Evolutionary conservation across 2,329 filamentous ascomycete genomes (phyloP), one percentile per base, ranked within the genome.

Genomic region (Aureobasidium subglaciale): DNA sequence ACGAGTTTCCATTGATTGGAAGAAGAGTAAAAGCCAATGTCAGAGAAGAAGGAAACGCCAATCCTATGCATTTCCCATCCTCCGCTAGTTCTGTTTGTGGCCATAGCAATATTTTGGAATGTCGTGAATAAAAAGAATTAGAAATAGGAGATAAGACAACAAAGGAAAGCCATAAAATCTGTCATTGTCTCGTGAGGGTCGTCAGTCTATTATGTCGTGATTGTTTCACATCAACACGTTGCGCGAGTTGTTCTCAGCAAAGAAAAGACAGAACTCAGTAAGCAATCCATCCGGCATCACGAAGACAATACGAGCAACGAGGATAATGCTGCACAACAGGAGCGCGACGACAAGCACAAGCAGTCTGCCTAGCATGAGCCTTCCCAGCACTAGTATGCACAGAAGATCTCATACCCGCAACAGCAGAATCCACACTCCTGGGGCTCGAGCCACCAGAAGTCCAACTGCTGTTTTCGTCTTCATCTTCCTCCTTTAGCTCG

Each of bases 201-300:
- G 27, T 45, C 25, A 32, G 42, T 45, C 42, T 45, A 45, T 16
- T 32, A 32, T 22, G 42, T 45, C 42, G 27, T 45, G 13, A 45
- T 20, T 10, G 7, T 32, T 32, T 15, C 7, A 8, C 42, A 11
- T 20, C 16, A n/a, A 20, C 42, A 16, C 4, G 18, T 5, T 3
- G 10, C 8, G 10, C 10, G 3, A 9, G 2, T 20, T 45, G 27
- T 29, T n/a, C 15, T 8, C 10, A n/a, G 9, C 3, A 25, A 2
- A 29, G 13, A 18, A 5, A 2, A 16, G 29, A 13, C 2, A 13
- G 13, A 10, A 11, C 25, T 41, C 4, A 52, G 35, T 30, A 41
- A 32, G 48, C 20, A 3, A 52, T 52, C 48, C 48, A 52, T 22
- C 48, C 48, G 41, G 48, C 34, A 41, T 52, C 48, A 18, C 35